Percentiles rank a stretch among this genome's conserved stretches.
These are phyloP conservation scores for Lotus japonicus DNA, from an alignment of 306 rosid genomes.

Conservation along the genomic window DNA sequence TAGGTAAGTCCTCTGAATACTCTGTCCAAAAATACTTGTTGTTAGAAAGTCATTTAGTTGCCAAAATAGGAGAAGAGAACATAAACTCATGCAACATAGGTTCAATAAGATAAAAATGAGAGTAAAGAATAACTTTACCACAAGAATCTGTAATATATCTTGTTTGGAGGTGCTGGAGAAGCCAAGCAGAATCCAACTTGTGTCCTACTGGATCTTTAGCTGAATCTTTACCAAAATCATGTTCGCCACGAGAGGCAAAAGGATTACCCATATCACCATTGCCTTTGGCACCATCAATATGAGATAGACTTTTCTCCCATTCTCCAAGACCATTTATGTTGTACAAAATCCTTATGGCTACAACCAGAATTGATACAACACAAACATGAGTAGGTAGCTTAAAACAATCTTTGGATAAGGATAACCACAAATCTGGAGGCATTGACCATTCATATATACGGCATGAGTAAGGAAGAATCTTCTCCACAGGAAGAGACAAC, in stretches of 20 bases:
- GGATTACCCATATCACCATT: conserved; percentile 17
- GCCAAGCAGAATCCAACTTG: conserved; percentile 41
- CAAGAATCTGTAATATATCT: conserved; percentile 38
- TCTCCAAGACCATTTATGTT: conserved; percentile 74
- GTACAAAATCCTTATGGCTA: conserved; percentile 67
- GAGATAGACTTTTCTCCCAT: conserved; percentile 76
- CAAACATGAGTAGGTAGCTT: conserved; percentile 77
- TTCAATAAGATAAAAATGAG: not conserved
- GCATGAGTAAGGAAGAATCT: conserved; percentile 59
- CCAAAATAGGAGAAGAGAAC: not conserved
- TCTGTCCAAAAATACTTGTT: conserved; percentile 36
- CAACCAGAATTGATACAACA: conserved; percentile 75
- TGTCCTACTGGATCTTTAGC: conserved; percentile 16
- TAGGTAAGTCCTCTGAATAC: conserved; percentile 60
- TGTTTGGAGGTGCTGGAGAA: conserved; percentile 56
- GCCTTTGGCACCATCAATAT: conserved; percentile 22
- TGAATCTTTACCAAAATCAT: conserved; percentile 19
- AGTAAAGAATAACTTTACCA: conserved; percentile 38
- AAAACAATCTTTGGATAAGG: conserved; percentile 51
- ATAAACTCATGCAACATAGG: not conserved
- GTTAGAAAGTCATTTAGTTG: not conserved
- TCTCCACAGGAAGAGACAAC: conserved; percentile 54
- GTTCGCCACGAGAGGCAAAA: conserved; percentile 11
- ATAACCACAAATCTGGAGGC: conserved; percentile 78
- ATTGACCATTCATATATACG: conserved; percentile 74